Conservation (phyloP, 2,329 filamentous ascomycete genomes). For the Xylariaceae sp. region DNA sequence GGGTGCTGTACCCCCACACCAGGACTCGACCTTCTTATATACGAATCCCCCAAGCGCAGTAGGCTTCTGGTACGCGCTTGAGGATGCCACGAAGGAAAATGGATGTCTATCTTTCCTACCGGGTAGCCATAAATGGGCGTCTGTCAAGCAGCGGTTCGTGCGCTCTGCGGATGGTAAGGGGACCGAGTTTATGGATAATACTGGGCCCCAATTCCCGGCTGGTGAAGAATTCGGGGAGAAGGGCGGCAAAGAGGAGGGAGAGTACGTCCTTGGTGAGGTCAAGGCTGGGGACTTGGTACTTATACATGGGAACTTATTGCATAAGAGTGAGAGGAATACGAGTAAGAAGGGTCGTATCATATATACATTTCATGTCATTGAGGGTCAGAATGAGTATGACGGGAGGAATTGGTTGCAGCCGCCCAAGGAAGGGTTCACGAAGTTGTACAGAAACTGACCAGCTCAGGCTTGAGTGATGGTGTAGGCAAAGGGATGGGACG, state of each 20-base stretch:
- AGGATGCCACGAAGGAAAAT: constrained; percentile 83
- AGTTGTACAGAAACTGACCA: constrained; percentile 41
- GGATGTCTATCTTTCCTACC: constrained; percentile 84
- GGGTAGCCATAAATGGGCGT: constrained; percentile 70
- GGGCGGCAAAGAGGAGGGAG: constrained; percentile 39
- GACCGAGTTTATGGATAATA: constrained; percentile 69
- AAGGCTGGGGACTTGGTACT: constrained; percentile 87
- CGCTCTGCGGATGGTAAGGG: constrained; percentile 48
- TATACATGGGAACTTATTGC: constrained; percentile 92
- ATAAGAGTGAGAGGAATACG: constrained; percentile 92
- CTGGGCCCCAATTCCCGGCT: constrained; percentile 59
- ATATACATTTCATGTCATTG: constrained; percentile 97
- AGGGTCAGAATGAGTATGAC: constrained; percentile 77
- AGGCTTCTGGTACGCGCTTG: constrained; percentile 95
- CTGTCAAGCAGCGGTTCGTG: constrained; percentile 72
- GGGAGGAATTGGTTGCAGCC: constrained; percentile 91
- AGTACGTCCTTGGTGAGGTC: constrained; percentile 79
- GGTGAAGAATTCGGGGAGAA: constrained; percentile 45
- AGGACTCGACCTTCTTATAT: constrained; percentile 90
- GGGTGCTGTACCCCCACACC: constrained; percentile 83
- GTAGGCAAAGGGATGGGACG: background rate
- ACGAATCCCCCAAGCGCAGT: constrained; percentile 85
- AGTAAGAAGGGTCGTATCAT: constrained; percentile 86
- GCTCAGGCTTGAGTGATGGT: no score
- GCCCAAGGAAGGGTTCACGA: constrained; percentile 73